Evolutionary conservation across 805 yeast species (phyloP).

Genomic region (Yarrowia keelungensis): DNA sequence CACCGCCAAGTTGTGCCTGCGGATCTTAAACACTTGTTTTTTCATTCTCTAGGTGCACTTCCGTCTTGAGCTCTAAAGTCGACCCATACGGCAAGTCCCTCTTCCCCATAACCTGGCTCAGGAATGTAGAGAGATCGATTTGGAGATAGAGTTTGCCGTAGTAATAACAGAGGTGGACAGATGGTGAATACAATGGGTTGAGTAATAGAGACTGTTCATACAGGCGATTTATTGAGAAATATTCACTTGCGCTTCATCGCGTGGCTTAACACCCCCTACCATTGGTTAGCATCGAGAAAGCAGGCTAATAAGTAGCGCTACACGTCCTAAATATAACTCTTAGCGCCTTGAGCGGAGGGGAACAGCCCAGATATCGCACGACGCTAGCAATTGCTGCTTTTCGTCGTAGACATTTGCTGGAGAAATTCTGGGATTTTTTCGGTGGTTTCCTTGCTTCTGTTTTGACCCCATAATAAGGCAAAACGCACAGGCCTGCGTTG

Average conservation of each 20-base stretch:
- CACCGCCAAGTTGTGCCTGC: background rate
- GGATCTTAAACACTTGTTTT: constrained; percentile 13
- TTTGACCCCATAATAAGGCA: background rate
- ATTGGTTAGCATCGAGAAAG: background rate
- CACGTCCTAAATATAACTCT: constrained; percentile 1
- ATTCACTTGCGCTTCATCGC: background rate
- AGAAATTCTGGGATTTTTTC: background rate
- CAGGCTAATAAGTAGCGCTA: constrained; percentile 1
- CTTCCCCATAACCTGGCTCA: constrained; percentile 12
- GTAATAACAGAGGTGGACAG: background rate
- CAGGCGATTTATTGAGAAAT: no score
- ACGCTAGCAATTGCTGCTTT: background rate
- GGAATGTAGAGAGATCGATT: constrained; percentile 20
- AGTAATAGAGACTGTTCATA: no score
- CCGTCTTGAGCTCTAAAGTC: constrained; percentile 34
- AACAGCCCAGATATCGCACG: background rate
- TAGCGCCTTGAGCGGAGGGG: background rate
- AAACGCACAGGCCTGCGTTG: background rate
- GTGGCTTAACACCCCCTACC: background rate
- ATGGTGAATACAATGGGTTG: no score
- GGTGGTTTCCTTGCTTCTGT: background rate
- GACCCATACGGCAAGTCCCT: constrained; percentile 29
- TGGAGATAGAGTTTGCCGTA: background rate
- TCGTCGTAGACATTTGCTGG: background rate
- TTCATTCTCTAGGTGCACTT: constrained; percentile 13